Evolutionary conservation across 345 rosid species (phyloP).

Genomic region (Syzygium aqueum): DNA sequence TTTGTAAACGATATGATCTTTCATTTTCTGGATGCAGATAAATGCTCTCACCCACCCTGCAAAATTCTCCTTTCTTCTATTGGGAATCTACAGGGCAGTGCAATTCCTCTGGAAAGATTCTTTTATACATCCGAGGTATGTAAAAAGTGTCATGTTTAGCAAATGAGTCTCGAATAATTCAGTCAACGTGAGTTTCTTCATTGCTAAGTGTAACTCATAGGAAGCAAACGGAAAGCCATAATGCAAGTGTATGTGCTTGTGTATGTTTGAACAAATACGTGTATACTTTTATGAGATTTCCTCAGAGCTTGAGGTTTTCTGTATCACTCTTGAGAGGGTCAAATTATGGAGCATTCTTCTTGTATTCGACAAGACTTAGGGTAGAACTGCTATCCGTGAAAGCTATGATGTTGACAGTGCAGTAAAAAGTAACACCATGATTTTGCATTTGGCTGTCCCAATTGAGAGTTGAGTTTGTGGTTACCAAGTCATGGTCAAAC

Average conservation of each 20-base stretch:
- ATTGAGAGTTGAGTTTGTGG: neutral
- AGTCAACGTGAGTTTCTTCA: neutral
- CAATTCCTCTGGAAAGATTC: constrained; percentile 20
- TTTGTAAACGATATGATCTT: neutral
- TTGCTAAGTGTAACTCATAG: neutral
- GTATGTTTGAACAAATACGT: neutral
- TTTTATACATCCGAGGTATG: constrained; percentile 32
- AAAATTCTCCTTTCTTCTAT: constrained; percentile 11
- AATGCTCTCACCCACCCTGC: constrained; percentile 26
- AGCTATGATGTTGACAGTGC: neutral
- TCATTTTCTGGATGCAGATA: constrained; percentile 17
- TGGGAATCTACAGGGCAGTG: constrained; percentile 14
- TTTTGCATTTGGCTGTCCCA: neutral
- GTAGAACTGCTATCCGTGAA: neutral
- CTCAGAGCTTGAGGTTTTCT: neutral
- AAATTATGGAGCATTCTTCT: neutral
- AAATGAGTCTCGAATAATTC: neutral
- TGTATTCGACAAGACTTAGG: neutral
- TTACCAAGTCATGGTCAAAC: neutral
- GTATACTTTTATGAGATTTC: neutral
- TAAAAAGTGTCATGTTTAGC: neutral
- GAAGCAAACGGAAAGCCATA: neutral
- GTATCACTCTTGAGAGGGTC: neutral
- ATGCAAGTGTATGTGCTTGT: neutral
- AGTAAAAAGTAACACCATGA: neutral